Percentiles rank a stretch among this genome's conserved stretches.
phyloP scores from a whole-genome alignment of 202 grass and related monocot genomes.

The Schoenoplectus triqueter region DNA sequence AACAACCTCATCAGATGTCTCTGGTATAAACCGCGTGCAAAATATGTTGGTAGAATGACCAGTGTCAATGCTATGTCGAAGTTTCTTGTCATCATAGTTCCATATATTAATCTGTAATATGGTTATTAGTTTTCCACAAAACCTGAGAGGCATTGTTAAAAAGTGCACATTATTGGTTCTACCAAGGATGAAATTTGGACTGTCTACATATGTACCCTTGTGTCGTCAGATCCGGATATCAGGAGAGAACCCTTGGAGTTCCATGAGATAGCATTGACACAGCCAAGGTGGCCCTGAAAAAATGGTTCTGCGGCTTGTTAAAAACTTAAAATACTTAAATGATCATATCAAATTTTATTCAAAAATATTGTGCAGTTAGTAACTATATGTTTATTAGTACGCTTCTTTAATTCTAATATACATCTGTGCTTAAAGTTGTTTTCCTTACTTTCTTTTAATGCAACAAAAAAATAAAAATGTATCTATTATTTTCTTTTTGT shows the following conservation, averaged over 20 bases:
- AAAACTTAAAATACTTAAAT: not conserved
- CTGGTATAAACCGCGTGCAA: slow-evolving; percentile 89
- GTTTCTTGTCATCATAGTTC: slow-evolving; percentile 63
- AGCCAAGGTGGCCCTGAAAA: slow-evolving; percentile 78
- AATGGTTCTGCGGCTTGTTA: slow-evolving; percentile 21
- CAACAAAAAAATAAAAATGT: not conserved
- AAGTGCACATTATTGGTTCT: not conserved
- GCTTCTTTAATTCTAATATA: not conserved
- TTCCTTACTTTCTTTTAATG: not conserved
- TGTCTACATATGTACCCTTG: slow-evolving; percentile 65
- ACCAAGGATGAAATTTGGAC: slow-evolving; percentile 4
- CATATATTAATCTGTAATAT: slow-evolving; percentile 87
- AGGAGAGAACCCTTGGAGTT: slow-evolving; percentile 92
- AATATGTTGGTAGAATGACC: slow-evolving; percentile 95
- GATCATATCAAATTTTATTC: not conserved
- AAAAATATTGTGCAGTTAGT: not conserved
- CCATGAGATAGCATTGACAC: slow-evolving; percentile 94
- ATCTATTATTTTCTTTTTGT: not conserved
- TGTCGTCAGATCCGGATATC: slow-evolving; percentile 95
- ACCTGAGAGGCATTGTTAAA: not conserved
- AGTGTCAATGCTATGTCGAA: slow-evolving; percentile 80
- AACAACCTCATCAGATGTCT: slow-evolving; percentile 87
- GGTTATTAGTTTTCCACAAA: not conserved
- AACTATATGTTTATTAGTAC: not conserved
- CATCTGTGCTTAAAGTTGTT: not conserved